Evolutionary conservation across 2,329 filamentous ascomycete genomes (phyloP).

Genomic region (Verticillium isaacii): DNA sequence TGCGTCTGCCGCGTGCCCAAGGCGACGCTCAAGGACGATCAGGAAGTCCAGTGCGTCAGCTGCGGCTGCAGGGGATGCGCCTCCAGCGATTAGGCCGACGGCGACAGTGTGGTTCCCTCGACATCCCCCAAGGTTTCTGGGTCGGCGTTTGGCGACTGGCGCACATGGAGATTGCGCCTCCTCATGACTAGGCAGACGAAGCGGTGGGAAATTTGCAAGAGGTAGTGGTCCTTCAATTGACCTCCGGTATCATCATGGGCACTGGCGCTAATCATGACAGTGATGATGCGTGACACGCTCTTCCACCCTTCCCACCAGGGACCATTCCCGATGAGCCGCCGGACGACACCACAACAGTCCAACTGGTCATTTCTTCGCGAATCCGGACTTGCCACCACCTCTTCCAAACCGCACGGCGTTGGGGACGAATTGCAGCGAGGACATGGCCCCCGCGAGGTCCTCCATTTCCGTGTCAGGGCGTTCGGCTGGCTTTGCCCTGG

Average conservation of each 20-base stretch:
- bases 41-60: conserved; percentile 88
- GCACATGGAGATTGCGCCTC: conserved; percentile 1
- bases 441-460: conserved; percentile 63
- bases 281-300: conserved; percentile 5
- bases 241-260: conserved; percentile 22
- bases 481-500: conserved; percentile 2
- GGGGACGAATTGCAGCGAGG: conserved; percentile 66
- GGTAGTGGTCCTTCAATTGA: conserved; percentile 30
- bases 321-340: conserved; percentile 10
- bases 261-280: conserved; percentile 14
- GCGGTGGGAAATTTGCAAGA: conserved; percentile 16
- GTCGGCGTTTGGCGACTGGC: conserved; percentile 5
- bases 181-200: background rate
- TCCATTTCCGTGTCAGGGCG: conserved; percentile 52
- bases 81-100: conserved; percentile 63
- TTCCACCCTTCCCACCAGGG: background rate
- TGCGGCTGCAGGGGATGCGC: conserved; percentile 91
- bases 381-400: conserved; percentile 46
- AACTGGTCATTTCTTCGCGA: conserved; percentile 38
- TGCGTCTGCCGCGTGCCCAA: conserved; percentile 95
- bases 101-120: background rate
- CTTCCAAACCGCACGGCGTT: conserved; percentile 62
- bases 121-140: background rate
- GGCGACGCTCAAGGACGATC: conserved; percentile 82
- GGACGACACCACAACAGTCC: conserved; percentile 11